Evolutionary conservation across 139 green algal genomes (phyloP).

Genomic region (Dunaliella sp.): DNA sequence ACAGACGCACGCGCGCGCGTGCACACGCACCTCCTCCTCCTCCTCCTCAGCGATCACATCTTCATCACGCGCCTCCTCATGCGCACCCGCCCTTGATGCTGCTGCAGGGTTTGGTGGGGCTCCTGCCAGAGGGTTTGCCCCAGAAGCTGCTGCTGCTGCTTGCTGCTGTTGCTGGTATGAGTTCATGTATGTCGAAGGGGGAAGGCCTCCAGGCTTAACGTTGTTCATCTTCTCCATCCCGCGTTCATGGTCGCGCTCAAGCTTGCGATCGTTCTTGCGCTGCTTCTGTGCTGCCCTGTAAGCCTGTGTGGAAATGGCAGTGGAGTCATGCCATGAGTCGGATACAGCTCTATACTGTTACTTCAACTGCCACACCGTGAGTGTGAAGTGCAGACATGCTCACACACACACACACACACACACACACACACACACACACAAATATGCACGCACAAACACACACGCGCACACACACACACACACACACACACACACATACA

Average conservation of each 20-base stretch:
- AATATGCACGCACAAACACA: background rate
- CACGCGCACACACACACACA: background rate
- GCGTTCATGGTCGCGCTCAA: background rate
- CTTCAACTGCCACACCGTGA: no score
- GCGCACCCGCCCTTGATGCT: background rate
- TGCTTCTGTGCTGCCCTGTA: background rate
- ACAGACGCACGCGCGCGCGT: no score
- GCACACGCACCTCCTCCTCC: conserved; percentile 5
- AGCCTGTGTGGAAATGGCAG: background rate
- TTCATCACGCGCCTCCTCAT: background rate
- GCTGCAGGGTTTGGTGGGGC: no score
- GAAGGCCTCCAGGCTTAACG: no score
- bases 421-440: background rate
- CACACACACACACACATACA: background rate
- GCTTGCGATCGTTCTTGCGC: background rate
- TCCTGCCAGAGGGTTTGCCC: no score
- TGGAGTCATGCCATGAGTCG: no score
- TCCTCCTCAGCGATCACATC: background rate
- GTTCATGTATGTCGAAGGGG: no score
- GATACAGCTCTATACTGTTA: no score
- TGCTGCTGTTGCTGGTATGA: no score
- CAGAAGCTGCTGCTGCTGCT: no score
- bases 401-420: background rate
- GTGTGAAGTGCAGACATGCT: background rate
- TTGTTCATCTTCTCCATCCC: background rate